phyloP scores from a whole-genome alignment of 768 basidiomycete genomes.

The Aureoboletus auriporus region DNA sequence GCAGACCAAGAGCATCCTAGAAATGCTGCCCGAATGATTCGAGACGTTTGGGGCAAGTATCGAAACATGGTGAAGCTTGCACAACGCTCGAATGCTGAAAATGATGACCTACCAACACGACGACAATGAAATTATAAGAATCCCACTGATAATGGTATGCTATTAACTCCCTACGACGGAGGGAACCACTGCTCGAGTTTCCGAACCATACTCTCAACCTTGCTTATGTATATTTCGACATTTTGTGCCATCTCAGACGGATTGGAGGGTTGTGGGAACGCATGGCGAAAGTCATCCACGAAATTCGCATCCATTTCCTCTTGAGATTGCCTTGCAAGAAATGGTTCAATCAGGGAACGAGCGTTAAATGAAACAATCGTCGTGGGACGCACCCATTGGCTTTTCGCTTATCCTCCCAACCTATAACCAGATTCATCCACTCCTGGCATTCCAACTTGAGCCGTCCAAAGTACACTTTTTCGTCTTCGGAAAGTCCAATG shows the following conservation, averaged over 20 bases:
- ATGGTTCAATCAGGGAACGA: neutral
- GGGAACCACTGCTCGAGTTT: conserved; percentile 26
- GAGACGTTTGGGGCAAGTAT: too few relatives aligned
- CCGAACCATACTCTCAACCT: conserved; percentile 23
- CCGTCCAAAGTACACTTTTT: conserved; percentile 14
- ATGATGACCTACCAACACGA: too few relatives aligned
- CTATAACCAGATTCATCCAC: conserved; percentile 16
- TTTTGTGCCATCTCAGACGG: conserved; percentile 10
- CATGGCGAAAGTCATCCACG: conserved; percentile 20
- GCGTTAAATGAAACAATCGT: neutral
- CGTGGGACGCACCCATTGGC: conserved; percentile 6
- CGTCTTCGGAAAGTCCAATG: conserved; percentile 17
- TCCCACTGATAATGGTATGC: too few relatives aligned
- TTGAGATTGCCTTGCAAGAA: conserved; percentile 7
- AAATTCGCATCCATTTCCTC: conserved; percentile 12
- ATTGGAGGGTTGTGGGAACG: conserved; percentile 17
- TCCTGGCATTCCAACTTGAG: conserved; percentile 14
- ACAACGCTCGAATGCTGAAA: too few relatives aligned
- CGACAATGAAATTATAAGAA: too few relatives aligned
- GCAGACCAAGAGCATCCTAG: too few relatives aligned
- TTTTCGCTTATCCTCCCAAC: conserved; percentile 20
- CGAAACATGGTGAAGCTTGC: too few relatives aligned
- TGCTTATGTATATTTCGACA: conserved; percentile 23
- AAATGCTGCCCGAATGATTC: too few relatives aligned
- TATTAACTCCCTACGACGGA: neutral